Percentiles rank a stretch among this genome's conserved stretches.
Conservation (phyloP, 768 basidiomycete species). For the Hebeloma cylindrosporum region DNA sequence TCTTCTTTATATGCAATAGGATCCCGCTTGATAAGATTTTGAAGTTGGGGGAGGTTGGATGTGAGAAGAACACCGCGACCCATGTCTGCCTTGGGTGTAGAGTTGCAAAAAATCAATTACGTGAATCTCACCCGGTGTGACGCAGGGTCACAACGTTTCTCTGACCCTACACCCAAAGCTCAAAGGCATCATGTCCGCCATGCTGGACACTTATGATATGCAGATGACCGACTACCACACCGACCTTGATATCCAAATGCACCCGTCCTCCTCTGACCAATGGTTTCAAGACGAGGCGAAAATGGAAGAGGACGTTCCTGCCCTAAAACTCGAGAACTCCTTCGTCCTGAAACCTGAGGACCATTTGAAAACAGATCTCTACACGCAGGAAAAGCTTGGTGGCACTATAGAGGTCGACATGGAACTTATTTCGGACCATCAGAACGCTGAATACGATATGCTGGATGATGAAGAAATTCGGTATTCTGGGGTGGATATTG, state of each 20-base stretch:
- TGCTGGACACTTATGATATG: slow-evolving; percentile 58
- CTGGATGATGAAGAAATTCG: slow-evolving; percentile 39
- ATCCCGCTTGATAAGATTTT: slow-evolving; percentile 96
- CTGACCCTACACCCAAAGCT: background rate
- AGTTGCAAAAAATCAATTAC: background rate
- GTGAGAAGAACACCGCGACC: slow-evolving; percentile 77
- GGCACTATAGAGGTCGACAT: slow-evolving; percentile 64
- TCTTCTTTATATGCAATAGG: slow-evolving; percentile 90
- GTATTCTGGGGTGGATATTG: slow-evolving; percentile 30
- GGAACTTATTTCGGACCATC: slow-evolving; percentile 50
- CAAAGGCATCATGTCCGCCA: slow-evolving; percentile 31
- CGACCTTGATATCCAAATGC: slow-evolving; percentile 64
- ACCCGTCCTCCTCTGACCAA: slow-evolving; percentile 44
- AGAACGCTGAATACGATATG: slow-evolving; percentile 58
- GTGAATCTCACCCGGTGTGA: too few relatives aligned
- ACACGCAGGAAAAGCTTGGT: slow-evolving; percentile 30
- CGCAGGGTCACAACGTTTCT: too few relatives aligned
- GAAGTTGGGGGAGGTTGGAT: slow-evolving; percentile 90
- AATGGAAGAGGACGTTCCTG: slow-evolving; percentile 57
- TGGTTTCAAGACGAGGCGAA: slow-evolving; percentile 54
- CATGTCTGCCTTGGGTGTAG: slow-evolving; percentile 20
- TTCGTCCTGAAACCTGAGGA: slow-evolving; percentile 22
- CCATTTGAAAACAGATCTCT: slow-evolving; percentile 16
- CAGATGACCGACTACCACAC: slow-evolving; percentile 62
- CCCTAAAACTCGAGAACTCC: slow-evolving; percentile 21